Base-by-base conservation (phyloP, 345 rosid genomes). In the Salix viminalis region DNA sequence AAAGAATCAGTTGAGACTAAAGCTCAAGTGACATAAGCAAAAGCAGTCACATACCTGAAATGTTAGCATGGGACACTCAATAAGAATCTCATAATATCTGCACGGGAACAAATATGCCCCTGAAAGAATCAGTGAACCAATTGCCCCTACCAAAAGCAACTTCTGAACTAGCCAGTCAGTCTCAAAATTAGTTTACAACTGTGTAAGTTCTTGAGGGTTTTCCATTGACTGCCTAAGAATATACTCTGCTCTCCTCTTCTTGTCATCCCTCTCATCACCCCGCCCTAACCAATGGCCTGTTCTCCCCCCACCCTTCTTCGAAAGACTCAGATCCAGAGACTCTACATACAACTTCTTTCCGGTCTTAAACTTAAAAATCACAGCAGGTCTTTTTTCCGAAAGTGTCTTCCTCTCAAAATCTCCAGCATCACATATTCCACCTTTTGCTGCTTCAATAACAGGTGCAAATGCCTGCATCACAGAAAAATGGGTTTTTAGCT, bases 191-290 rank as follows among this genome's bases (percentile, higher is more conserved):
- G 26, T 75, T 77, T 87, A 96, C 90, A 92, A 83, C 89, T 92
- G 94, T 78, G 87, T 92, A 75, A 96, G 97, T 74, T 96, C 99
- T 74, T 88, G 88, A 7, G 97, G 96, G 44, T 90, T 93, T 82
- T 96, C 99, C 79, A 89, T 88, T 23, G 97, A 89, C 61, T 96
- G 97, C 76, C 86, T 88, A 75, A 93, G 90, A 75, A 96, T 92
- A 70, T 86, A 90, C 85, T 90, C 98, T 21, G 97, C 99, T 80
- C 99, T 93, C 81, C 98, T 88, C 88, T 92, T 96, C 84, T 88
- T 93, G 70, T 96, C 99, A 79, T 93, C 99, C 84, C 94, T 91
- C 83, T 96, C 99, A 18, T 92, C 99, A 52, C 86, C 96, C 46
- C 88, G 89, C 70, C 80, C 88, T 77, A 88, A 73, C 44, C 69